Evolutionary conservation across 2,329 filamentous ascomycete genomes (phyloP).

Genomic region (Eurotiales sp.): DNA sequence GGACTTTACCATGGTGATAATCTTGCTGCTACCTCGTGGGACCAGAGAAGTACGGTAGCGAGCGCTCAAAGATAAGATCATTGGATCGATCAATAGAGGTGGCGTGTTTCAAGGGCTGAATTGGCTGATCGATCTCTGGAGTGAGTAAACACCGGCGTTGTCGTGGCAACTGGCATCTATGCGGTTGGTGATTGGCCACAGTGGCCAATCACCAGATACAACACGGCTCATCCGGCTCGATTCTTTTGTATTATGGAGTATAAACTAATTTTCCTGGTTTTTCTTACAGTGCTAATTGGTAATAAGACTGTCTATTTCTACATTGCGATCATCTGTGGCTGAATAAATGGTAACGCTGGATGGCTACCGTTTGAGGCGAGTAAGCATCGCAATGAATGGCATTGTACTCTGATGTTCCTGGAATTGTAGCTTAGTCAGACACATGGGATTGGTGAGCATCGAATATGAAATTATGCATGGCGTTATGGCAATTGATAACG

Average conservation of each 20-base stretch:
- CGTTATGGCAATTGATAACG: no score
- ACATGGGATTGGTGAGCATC: no score
- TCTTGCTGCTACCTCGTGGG: neutral
- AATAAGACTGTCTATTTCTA: neutral
- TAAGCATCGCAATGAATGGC: no score
- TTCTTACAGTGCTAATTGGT: no score
- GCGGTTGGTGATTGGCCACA: neutral
- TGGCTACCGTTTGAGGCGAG: neutral
- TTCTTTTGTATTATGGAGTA: no score
- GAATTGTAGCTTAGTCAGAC: no score
- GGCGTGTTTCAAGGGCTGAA: neutral
- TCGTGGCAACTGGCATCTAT: neutral
- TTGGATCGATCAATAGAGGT: neutral
- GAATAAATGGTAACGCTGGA: neutral
- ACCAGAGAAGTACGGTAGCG: neutral
- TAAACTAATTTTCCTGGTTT: no score
- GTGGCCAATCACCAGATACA: no score
- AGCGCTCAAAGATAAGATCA: neutral
- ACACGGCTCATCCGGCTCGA: no score
- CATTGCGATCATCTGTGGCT: no score
- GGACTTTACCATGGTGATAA: slow-evolving; percentile 9
- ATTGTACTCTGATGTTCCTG: no score
- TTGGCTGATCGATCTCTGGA: neutral
- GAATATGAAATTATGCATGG: no score
- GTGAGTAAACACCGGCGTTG: neutral